These are phyloP conservation scores for Sparassis latifolia DNA, from an alignment of 1,284 basidiomycete species.

Conservation along the genomic window DNA sequence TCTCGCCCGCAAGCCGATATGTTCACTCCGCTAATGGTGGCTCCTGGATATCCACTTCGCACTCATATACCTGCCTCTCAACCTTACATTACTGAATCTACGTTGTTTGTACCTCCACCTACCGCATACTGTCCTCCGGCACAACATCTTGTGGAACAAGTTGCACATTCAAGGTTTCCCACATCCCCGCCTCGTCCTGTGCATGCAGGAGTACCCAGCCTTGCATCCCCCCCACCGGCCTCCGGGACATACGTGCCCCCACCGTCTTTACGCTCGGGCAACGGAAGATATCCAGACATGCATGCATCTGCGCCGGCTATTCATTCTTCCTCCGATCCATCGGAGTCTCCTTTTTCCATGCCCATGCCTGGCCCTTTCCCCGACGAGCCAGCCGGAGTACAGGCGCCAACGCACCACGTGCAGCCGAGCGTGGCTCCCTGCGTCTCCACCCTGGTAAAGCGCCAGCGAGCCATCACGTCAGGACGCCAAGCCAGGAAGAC, in stretches of 20 bases:
- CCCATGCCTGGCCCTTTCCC: slow-evolving; percentile 7
- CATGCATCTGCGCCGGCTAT: slow-evolving; percentile 10
- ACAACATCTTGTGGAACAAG: too few species aligned
- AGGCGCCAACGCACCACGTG: slow-evolving; percentile 5
- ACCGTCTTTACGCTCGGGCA: slow-evolving; percentile 5
- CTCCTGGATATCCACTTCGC: neutral
- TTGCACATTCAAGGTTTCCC: too few species aligned
- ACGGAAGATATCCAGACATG: slow-evolving; percentile 13
- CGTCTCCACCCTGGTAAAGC: neutral
- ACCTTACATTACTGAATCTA: slow-evolving; percentile 4
- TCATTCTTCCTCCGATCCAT: slow-evolving; percentile 5
- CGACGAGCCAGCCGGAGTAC: slow-evolving; percentile 8
- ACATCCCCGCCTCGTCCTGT: too few species aligned
- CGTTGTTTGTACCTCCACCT: neutral
- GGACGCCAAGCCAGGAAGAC: slow-evolving; percentile 11
- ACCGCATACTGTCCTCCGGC: too few species aligned
- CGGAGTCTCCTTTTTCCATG: slow-evolving; percentile 3
- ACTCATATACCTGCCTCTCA: neutral
- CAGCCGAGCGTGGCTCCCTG: neutral
- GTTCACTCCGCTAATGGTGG: too few species aligned
- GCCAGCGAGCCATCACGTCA: neutral
- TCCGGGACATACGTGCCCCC: slow-evolving; percentile 1
- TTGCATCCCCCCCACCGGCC: neutral
- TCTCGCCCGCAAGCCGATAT: too few species aligned
- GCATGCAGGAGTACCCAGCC: neutral